These are phyloP conservation scores for Colletotrichum gloeosporioides DNA, from an alignment of 2,329 filamentous ascomycete species.

Conservation along the genomic window DNA sequence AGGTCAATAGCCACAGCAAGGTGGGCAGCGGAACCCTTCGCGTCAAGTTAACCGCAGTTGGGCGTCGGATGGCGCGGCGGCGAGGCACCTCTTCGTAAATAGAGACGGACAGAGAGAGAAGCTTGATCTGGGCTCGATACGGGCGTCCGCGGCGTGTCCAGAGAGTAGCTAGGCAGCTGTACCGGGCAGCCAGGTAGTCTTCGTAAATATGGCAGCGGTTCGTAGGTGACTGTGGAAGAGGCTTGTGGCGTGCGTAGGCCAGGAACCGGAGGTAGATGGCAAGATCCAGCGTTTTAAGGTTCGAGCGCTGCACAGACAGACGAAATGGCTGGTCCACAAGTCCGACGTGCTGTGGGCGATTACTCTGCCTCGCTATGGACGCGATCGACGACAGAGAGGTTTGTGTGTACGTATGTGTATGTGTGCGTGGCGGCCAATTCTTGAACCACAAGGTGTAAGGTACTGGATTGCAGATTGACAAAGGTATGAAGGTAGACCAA, in stretches of 20 bases:
- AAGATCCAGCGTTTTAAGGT: slow-evolving; percentile 10
- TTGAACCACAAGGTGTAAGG: background rate
- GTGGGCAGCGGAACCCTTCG: background rate
- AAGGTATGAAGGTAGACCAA: background rate
- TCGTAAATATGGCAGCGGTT: background rate
- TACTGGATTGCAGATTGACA: background rate
- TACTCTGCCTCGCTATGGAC: background rate
- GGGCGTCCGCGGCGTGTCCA: background rate
- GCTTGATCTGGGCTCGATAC: background rate
- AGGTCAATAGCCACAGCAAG: background rate
- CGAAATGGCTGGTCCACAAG: background rate
- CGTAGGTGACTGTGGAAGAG: background rate
- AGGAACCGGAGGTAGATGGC: slow-evolving; percentile 6
- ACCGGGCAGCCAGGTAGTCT: background rate
- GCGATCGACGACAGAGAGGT: background rate
- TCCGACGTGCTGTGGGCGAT: background rate
- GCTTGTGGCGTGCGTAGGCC: slow-evolving; percentile 6
- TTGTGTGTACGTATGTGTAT: background rate
- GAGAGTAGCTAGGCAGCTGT: background rate
- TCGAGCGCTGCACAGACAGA: slow-evolving; percentile 9
- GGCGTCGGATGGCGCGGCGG: background rate
- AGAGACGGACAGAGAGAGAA: background rate
- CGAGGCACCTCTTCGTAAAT: background rate
- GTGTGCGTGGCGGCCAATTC: background rate
- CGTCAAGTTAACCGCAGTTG: background rate